These are phyloP conservation scores for Ogataea pini DNA, from an alignment of 805 yeast species.

Conservation along the genomic window DNA sequence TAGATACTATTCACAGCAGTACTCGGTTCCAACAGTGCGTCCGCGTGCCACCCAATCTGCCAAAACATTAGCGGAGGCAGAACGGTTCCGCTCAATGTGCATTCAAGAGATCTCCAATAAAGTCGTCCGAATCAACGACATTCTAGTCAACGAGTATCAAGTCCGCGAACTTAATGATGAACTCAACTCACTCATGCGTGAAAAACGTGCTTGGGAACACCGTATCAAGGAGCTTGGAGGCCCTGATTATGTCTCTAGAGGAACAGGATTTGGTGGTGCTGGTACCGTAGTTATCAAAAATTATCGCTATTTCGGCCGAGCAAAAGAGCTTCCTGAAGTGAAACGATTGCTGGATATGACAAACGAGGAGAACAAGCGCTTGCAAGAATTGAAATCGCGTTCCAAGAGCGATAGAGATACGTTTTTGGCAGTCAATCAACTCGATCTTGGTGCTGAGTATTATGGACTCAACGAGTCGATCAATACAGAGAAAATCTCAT, in stretches of 20 bases:
- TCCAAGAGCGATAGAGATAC: constrained; percentile 17
- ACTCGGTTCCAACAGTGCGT: constrained; percentile 45
- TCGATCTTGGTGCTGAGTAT: constrained; percentile 37
- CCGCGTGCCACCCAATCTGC: constrained; percentile 62
- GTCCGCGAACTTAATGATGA: constrained; percentile 75
- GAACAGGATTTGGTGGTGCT: constrained; percentile 7
- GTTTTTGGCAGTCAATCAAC: constrained; percentile 14
- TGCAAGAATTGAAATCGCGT: constrained; percentile 13
- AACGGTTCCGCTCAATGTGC: constrained; percentile 65
- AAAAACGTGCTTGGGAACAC: constrained; percentile 76
- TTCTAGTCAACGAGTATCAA: constrained; percentile 55
- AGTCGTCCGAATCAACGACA: constrained; percentile 64
- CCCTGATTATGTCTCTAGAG: constrained; percentile 51
- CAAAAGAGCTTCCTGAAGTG: constrained; percentile 77
- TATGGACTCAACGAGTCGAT: constrained; percentile 42
- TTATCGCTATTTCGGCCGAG: constrained; percentile 79
- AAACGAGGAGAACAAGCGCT: constrained; percentile 24
- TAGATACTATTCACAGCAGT: constrained; percentile 63
- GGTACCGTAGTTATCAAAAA: constrained; percentile 43
- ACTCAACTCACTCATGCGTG: constrained; percentile 64
- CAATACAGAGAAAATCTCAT: constrained; percentile 7
- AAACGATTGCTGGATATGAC: constrained; percentile 43
- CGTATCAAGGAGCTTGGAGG: constrained; percentile 74
- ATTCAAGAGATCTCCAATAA: constrained; percentile 62
- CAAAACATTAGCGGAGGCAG: constrained; percentile 60